Evolutionary conservation across 1,139 yeast species (phyloP).

Genomic region (Pneumocystis murina): DNA sequence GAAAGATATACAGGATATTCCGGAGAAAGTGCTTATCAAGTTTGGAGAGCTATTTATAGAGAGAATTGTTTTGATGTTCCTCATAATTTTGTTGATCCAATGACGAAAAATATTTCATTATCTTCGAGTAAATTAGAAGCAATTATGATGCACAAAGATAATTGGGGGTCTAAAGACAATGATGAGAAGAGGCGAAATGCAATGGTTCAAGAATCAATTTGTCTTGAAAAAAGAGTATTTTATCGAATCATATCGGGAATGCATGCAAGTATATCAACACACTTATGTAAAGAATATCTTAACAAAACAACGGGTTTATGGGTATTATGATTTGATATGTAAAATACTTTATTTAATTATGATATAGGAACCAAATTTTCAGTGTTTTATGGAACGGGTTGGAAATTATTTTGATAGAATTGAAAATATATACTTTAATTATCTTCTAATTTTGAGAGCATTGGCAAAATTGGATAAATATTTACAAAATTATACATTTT

Average conservation of each 20-base stretch:
- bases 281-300: conserved; percentile 72
- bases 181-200: conserved; percentile 21
- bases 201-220: conserved; percentile 34
- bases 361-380: conserved; percentile 48
- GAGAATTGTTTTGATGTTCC: conserved; percentile 60
- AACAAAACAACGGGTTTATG: conserved; percentile 61
- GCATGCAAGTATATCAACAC: conserved; percentile 94
- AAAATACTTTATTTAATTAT: not conserved
- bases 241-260: conserved; percentile 79
- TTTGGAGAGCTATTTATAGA: conserved; percentile 84
- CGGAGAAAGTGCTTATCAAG: conserved; percentile 79
- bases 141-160: not conserved
- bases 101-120: not conserved
- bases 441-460: conserved; percentile 73
- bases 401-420: conserved; percentile 82
- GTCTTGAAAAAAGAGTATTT: conserved; percentile 75
- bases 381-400: conserved; percentile 74
- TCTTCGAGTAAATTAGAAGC: not conserved
- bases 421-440: conserved; percentile 80
- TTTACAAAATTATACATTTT: conserved; percentile 36
- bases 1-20: conserved; percentile 95
- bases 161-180: conserved; percentile 17
- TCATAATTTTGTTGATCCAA: not conserved
- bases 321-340: conserved; percentile 14
- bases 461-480: conserved; percentile 47